Percentiles rank a stretch among this genome's conserved stretches.
phyloP scores from a whole-genome alignment of 2,329 filamentous ascomycete genomes.

The Fragosphaeria purpurea region DNA sequence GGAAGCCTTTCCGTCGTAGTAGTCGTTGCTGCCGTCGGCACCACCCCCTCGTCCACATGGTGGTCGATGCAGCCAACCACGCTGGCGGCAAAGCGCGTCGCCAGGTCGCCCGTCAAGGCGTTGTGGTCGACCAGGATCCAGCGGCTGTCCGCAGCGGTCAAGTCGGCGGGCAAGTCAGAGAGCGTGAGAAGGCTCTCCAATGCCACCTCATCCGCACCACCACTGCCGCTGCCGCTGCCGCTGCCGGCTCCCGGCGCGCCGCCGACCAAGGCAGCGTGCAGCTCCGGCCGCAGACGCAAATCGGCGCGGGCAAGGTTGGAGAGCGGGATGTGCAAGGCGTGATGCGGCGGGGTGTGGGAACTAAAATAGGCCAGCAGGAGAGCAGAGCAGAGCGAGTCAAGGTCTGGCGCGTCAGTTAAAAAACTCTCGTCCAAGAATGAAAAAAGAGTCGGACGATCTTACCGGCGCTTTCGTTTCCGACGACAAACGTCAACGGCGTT shows the following conservation, averaged over 20 bases:
- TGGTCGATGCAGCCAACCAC: slow-evolving; percentile 67
- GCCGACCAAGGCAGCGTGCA: slow-evolving; percentile 53
- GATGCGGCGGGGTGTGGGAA: slow-evolving; percentile 43
- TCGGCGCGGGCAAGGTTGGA: slow-evolving; percentile 60
- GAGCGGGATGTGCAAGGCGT: slow-evolving; percentile 57
- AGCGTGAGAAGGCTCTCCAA: slow-evolving; percentile 55
- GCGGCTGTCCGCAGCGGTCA: slow-evolving; percentile 45
- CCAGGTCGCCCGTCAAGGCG: slow-evolving; percentile 52
- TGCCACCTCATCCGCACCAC: slow-evolving; percentile 31
- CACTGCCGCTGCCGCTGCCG: no score
- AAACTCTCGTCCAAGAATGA: neutral
- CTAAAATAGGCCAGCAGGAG: slow-evolving; percentile 66
- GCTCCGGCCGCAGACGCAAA: slow-evolving; percentile 62
- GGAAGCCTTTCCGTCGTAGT: no score
- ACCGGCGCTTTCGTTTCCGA: slow-evolving; percentile 61
- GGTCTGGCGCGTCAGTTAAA: slow-evolving; percentile 38
- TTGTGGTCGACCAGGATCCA: slow-evolving; percentile 81
- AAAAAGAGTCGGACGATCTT: neutral
- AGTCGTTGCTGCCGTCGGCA: slow-evolving; percentile 24
- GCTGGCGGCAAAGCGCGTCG: slow-evolving; percentile 24
- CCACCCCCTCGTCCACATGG: slow-evolving; percentile 59
- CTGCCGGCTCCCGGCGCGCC: neutral
- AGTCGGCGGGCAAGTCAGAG: slow-evolving; percentile 33
- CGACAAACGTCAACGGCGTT: slow-evolving; percentile 47
- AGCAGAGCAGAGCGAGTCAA: slow-evolving; percentile 70